These are phyloP conservation scores for Vigna nakashimae DNA, from an alignment of 306 rosid species.

Conservation along the genomic window DNA sequence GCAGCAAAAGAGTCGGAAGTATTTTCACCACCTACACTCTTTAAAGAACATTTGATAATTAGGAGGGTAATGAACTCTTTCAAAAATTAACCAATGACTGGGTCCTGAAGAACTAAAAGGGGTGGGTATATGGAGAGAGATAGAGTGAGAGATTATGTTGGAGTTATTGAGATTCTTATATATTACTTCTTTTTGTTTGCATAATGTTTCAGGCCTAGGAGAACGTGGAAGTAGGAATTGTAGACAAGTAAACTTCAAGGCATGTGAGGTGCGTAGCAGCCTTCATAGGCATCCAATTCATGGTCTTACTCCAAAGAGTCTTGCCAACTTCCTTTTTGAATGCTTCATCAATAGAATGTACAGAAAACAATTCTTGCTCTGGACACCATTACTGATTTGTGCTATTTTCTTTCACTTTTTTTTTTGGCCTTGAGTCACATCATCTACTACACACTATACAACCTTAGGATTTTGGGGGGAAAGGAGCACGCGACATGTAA, in stretches of 20 bases:
- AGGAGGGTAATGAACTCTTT: conserved; percentile 86
- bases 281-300: conserved; percentile 48
- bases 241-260: conserved; percentile 44
- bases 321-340: conserved; percentile 47
- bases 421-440: conserved; percentile 2
- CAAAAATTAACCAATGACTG: conserved; percentile 51
- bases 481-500: conserved; percentile 45
- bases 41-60: conserved; percentile 91
- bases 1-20: conserved; percentile 99
- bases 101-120: conserved; percentile 34
- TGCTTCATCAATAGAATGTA: conserved; percentile 55
- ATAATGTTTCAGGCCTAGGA: conserved; percentile 85
- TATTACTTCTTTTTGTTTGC: conserved; percentile 48
- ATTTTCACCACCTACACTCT: conserved; percentile 92
- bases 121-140: conserved; percentile 37
- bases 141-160: conserved; percentile 36
- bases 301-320: conserved; percentile 48
- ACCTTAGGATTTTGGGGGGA: conserved; percentile 23
- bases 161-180: conserved; percentile 44
- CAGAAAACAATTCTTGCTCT: conserved; percentile 55
- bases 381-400: conserved; percentile 47
- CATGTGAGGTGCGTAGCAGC: conserved; percentile 40
- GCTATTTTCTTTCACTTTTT: conserved; percentile 34
- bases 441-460: conserved; percentile 28
- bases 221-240: conserved; percentile 74